These are phyloP conservation scores for Dictyostelium capitatum DNA, from an alignment of 78 protist genomes.

Conservation along the genomic window DNA sequence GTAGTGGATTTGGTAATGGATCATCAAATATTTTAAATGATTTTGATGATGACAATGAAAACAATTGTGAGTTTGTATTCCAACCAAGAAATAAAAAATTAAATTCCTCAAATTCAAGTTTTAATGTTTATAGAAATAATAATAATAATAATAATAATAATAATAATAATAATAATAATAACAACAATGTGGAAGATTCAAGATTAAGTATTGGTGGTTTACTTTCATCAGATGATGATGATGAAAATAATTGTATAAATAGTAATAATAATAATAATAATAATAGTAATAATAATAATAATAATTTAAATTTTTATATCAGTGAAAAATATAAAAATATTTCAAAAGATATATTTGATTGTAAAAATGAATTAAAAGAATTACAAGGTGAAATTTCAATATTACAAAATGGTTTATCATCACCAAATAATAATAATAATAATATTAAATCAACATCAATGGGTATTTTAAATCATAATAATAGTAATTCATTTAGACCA, in stretches of 20 bases:
- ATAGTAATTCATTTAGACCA: neutral
- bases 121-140: neutral
- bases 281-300: neutral
- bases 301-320: neutral
- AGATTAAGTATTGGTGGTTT: slow-evolving; percentile 6
- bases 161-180: neutral
- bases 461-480: neutral
- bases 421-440: neutral
- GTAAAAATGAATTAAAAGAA: slow-evolving; percentile 15
- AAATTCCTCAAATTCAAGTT: neutral
- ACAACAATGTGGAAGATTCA: neutral
- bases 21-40: slow-evolving; percentile 15
- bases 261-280: neutral
- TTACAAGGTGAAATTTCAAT: slow-evolving; percentile 10
- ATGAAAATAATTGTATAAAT: neutral
- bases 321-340: neutral
- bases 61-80: neutral
- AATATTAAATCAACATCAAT: neutral
- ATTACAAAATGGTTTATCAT: neutral
- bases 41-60: slow-evolving; percentile 19
- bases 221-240: neutral
- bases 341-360: slow-evolving; percentile 6
- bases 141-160: neutral
- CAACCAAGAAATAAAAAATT: slow-evolving; percentile 19
- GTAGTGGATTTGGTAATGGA: slow-evolving; percentile 16